Conservation (phyloP, 2,329 filamentous ascomycete species). For the Aspergillus alliaceus region DNA sequence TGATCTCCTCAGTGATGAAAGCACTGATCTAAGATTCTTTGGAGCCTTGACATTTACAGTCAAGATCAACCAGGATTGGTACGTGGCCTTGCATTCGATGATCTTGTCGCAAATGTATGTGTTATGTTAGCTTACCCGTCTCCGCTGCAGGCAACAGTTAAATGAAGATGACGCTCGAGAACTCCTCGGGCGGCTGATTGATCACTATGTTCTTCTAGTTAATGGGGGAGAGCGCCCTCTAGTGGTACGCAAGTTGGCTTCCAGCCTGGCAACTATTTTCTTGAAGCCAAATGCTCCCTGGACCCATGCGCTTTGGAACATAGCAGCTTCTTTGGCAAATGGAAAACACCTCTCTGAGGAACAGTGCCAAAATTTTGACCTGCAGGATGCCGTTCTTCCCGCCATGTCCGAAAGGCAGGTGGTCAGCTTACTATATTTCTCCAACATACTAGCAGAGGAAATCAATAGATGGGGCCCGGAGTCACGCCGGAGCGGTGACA, state of each 20-base stretch:
- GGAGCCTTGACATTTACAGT: slow-evolving; percentile 89
- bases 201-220: slow-evolving; percentile 44
- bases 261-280: slow-evolving; percentile 46
- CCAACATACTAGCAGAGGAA: slow-evolving; percentile 43
- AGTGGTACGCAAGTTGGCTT: slow-evolving; percentile 49
- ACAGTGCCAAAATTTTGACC: slow-evolving; percentile 29
- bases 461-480: slow-evolving; percentile 27
- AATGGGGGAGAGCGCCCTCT: slow-evolving; percentile 38
- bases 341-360: slow-evolving; percentile 38
- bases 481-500: slow-evolving; percentile 16
- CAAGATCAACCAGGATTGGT: slow-evolving; percentile 92
- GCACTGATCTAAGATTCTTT: slow-evolving; percentile 83
- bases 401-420: slow-evolving; percentile 37
- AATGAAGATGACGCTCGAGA: slow-evolving; percentile 32
- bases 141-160: slow-evolving; percentile 34
- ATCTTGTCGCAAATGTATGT: background rate
- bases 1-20: slow-evolving; percentile 65
- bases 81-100: slow-evolving; percentile 24
- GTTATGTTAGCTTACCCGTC: background rate
- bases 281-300: slow-evolving; percentile 40
- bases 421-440: slow-evolving; percentile 39
- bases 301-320: slow-evolving; percentile 36
- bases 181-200: slow-evolving; percentile 43
- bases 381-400: slow-evolving; percentile 35
- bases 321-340: slow-evolving; percentile 40